A percentile compares a stretch with the other conserved stretches of the same genome.
Evolutionary conservation across 306 rosid genomes (phyloP).

Genomic region (Corylus heterophylla): DNA sequence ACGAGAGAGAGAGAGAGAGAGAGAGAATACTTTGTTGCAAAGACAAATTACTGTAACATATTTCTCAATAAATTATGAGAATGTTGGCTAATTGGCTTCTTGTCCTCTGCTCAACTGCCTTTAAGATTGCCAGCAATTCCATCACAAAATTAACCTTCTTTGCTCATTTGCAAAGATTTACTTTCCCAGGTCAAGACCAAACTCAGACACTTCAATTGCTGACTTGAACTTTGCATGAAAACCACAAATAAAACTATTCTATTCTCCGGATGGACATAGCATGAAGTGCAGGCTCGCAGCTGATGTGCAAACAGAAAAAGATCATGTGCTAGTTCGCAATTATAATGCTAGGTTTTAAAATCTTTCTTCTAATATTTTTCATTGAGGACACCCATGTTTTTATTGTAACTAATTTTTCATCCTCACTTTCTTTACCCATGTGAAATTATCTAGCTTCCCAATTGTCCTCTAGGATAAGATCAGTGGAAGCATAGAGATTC

Average conservation of each 20-base stretch:
- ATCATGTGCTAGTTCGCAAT: not conserved
- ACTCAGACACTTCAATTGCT: not conserved
- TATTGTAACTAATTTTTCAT: not conserved
- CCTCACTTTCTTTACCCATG: not conserved
- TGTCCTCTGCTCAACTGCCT: not conserved
- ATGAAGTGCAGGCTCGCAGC: not conserved
- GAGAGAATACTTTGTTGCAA: not conserved
- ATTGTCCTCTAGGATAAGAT: not conserved
- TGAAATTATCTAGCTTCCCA: not conserved
- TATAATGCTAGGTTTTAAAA: not conserved
- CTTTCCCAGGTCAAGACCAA: not conserved
- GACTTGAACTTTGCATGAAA: not conserved
- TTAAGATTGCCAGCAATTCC: not conserved
- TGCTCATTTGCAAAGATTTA: not conserved
- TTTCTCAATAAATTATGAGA: not conserved
- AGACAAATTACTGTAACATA: not conserved
- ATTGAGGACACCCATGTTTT: not conserved
- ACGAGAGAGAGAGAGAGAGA: not conserved
- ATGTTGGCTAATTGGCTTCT: not conserved
- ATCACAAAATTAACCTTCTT: not conserved
- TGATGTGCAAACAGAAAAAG: not conserved
- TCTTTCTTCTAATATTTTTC: not conserved
- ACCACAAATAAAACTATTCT: not conserved
- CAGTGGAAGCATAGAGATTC: not conserved
- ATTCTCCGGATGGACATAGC: not conserved